These are phyloP conservation scores for Trichoderma sp. DNA, from an alignment of 2,329 filamentous ascomycete genomes.

Conservation along the genomic window DNA sequence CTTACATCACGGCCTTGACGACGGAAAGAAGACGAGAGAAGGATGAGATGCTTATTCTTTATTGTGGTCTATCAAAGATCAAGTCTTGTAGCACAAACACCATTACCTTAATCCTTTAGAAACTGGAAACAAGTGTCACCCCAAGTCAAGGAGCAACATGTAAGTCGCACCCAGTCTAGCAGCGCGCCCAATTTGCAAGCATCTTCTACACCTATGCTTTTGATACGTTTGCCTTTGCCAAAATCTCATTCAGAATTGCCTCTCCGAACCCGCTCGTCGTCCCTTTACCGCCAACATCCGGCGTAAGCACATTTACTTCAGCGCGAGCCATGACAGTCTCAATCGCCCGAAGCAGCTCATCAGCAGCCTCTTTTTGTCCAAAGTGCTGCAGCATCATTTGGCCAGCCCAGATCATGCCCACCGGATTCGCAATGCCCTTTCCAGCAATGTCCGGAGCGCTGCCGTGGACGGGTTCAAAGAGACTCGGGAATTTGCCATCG, in stretches of 20 bases:
- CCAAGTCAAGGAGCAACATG: not conserved
- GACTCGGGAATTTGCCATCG: slow-evolving; percentile 51
- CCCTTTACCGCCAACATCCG: slow-evolving; percentile 39
- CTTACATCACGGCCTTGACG: not conserved
- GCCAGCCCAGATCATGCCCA: slow-evolving; percentile 58
- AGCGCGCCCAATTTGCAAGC: not conserved
- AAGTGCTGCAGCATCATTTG: slow-evolving; percentile 55
- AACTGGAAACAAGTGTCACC: not conserved
- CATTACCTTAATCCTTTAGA: not conserved
- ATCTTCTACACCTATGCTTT: not conserved
- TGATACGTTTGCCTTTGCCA: not conserved
- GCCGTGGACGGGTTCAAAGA: slow-evolving; percentile 73
- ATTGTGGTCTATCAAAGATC: not conserved
- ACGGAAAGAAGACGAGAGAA: not conserved
- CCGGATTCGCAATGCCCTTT: slow-evolving; percentile 72
- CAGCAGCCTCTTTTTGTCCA: slow-evolving; percentile 42
- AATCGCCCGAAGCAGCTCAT: slow-evolving; percentile 62
- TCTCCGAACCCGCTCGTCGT: slow-evolving; percentile 35
- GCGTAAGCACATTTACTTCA: slow-evolving; percentile 38
- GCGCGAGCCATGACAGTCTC: slow-evolving; percentile 63
- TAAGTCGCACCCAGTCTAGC: not conserved
- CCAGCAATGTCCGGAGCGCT: slow-evolving; percentile 73
- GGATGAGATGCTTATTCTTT: not conserved
- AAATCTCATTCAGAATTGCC: slow-evolving; percentile 34
- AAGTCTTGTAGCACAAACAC: not conserved